Percentiles rank a stretch among this genome's conserved stretches.
Conservation (phyloP, 495 filamentous ascomycete species). For the Annulohypoxylon bovei region DNA sequence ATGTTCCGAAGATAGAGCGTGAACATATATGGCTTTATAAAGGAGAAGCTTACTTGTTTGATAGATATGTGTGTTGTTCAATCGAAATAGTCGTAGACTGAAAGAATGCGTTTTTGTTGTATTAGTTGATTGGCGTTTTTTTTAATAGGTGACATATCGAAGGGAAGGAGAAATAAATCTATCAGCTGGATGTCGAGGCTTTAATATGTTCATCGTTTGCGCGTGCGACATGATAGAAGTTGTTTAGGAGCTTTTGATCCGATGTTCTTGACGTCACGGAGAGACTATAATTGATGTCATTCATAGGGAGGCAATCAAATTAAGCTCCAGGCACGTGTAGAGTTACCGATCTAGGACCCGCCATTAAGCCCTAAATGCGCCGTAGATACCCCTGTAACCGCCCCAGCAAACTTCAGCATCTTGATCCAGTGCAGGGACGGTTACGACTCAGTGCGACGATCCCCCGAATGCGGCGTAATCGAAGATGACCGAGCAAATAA, state of each 20-base stretch:
- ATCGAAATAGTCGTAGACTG: background rate
- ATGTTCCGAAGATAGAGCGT: background rate
- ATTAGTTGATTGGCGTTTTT: background rate
- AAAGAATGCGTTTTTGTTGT: background rate
- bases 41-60: conserved; percentile 23
- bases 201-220: conserved; percentile 31
- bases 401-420: background rate
- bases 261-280: conserved; percentile 36
- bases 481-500: conserved; percentile 1
- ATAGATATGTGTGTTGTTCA: background rate
- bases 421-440: conserved; percentile 18
- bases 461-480: conserved; percentile 26
- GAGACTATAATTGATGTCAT: conserved; percentile 30
- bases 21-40: background rate
- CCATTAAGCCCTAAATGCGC: conserved; percentile 4
- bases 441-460: background rate
- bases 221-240: conserved; percentile 18
- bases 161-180: background rate
- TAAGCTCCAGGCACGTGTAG: conserved; percentile 24
- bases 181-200: conserved; percentile 4
- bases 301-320: background rate
- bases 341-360: conserved; percentile 18
- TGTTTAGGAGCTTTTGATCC: conserved; percentile 29
- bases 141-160: background rate
- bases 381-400: background rate